Percentiles rank a stretch among this genome's conserved stretches.
Evolutionary conservation across 2,329 filamentous ascomycete species (phyloP).

Genomic region (Alternaria angustiovoidea): DNA sequence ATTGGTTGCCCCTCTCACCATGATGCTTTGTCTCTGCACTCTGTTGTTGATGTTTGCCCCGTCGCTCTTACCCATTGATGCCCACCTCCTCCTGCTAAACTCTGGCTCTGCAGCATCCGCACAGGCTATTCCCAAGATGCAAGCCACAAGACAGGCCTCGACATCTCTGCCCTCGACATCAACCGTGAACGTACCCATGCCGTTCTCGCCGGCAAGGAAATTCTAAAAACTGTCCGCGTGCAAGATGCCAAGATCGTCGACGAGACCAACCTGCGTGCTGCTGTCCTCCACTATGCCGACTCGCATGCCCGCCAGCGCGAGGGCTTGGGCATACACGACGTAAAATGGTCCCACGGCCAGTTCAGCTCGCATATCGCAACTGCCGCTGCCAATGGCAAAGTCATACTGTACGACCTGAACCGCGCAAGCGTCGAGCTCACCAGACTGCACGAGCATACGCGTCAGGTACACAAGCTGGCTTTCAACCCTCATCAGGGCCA

Average conservation of each 20-base stretch:
- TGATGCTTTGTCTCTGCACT: not conserved
- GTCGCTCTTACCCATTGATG: conserved; percentile 4
- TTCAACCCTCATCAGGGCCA: conserved; percentile 70
- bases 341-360: conserved; percentile 71
- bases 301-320: conserved; percentile 61
- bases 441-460: conserved; percentile 69
- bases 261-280: conserved; percentile 69
- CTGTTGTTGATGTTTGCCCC: not conserved
- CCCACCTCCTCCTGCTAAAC: conserved; percentile 16
- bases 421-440: conserved; percentile 67
- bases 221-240: conserved; percentile 70
- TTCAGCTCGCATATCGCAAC: conserved; percentile 69
- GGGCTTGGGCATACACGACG: conserved; percentile 69
- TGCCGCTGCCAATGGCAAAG: conserved; percentile 70
- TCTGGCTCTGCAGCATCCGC: conserved; percentile 44
- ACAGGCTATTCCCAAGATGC: conserved; percentile 63
- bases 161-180: conserved; percentile 69
- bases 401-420: conserved; percentile 71
- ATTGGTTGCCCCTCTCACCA: conserved; percentile 6
- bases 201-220: conserved; percentile 70
- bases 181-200: conserved; percentile 70
- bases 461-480: conserved; percentile 71
- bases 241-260: conserved; percentile 65
- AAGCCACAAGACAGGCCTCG: conserved; percentile 69
- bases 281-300: conserved; percentile 66